These are phyloP conservation scores for Carex pumila DNA, from an alignment of 176 grass and related monocot genomes.

Conservation along the genomic window DNA sequence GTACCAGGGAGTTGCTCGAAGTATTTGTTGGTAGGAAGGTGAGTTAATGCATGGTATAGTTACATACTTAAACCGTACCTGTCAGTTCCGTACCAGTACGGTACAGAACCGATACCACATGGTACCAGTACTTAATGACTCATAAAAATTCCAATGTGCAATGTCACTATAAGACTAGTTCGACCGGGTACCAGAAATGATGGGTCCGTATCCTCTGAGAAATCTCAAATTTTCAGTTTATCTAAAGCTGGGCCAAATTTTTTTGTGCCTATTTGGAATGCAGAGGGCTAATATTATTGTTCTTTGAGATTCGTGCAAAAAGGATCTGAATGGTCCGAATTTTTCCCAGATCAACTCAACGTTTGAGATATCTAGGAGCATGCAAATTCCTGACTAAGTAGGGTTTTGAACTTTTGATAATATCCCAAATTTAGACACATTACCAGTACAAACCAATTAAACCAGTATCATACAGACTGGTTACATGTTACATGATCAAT, in stretches of 20 bases:
- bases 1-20: background rate
- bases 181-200: background rate
- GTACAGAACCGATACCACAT: background rate
- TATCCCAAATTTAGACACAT: background rate
- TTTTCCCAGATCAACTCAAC: no score
- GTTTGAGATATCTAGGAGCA: no score
- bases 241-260: no score
- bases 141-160: background rate
- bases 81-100: background rate
- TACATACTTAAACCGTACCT: background rate
- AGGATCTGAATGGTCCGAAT: no score
- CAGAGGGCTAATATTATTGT: no score
- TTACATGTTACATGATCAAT: background rate
- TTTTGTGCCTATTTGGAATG: no score
- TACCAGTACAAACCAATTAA: background rate
- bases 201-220: background rate
- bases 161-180: background rate
- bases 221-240: no score
- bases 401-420: background rate
- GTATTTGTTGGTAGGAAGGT: background rate
- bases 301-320: no score
- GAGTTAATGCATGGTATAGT: background rate
- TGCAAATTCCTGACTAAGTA: background rate
- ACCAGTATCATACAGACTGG: background rate
- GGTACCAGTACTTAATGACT: background rate